Base-by-base conservation (phyloP, 1,139 yeast species). In the Scheffersomyces parashehatae region DNA sequence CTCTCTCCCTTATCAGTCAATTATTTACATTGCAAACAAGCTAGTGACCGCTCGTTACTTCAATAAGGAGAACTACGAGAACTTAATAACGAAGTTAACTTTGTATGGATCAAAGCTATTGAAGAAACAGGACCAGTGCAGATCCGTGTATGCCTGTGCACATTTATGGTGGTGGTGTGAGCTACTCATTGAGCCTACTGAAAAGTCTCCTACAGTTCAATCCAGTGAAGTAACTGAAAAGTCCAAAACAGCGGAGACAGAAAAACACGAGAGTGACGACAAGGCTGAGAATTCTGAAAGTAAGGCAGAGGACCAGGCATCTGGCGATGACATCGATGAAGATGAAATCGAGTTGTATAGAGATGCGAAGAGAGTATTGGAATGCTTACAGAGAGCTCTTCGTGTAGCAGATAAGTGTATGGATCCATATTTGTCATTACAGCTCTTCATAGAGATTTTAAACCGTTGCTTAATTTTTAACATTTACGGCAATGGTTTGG, bases 161-260 rank as follows among this genome's bases (percentile, higher is more conserved):
- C 97, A 93, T 64, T 69, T 93, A 41, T 93, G 97, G 97, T 90
- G 96, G 95, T 87, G 95, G 63, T 77, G 85, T 15, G 91, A 86
- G 52, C 53, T 50, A 11, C 56, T 62, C 34, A 56, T 64, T 24
- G 67, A 61, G 28, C 39, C 39, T 13, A 43, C 24, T 7, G 70
- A 58, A 6, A 46, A 40, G 9, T 55, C 65, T 3, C 67, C 70
- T 0, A 64, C 65, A 0, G 57, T 59, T 2, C 47, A 32, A 30
- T 20, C 28, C 9, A 6, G 15, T 16, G 41, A 39, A 13, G 41
- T 15, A 4, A 16, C 13, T 24, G 36, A 39, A 28, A 37, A 39
- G 11, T 30, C 13, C 12, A 40, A 36, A 37, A 36, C 36, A 9
- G n/a, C 30, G 10, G 35, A 14, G 12, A n/a, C 11, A n/a, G 35